A percentile compares a stretch with the other conserved stretches of the same genome.
Conservation (phyloP, 345 rosid genomes). For the Murraya koenigii region DNA sequence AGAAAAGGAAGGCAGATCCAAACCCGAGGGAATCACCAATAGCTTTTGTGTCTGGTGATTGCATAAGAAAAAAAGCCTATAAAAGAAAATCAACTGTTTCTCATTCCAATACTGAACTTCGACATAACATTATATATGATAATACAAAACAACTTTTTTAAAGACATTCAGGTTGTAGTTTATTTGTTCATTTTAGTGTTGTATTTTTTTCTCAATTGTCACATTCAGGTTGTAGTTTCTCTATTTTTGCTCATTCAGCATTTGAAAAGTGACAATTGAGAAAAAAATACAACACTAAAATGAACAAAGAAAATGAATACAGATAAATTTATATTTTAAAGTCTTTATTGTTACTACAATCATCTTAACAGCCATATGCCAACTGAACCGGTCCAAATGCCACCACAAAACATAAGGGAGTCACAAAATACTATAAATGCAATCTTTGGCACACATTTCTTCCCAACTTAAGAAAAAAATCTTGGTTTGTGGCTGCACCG, state of each 20-base stretch:
- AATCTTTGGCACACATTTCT: background rate
- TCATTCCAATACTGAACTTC: background rate
- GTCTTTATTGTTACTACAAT: background rate
- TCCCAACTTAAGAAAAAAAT: too few relatives aligned
- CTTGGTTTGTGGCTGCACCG: too few relatives aligned
- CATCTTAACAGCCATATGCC: background rate
- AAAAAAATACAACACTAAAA: too few relatives aligned
- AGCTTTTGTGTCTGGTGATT: constrained; percentile 63
- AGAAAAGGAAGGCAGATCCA: constrained; percentile 74
- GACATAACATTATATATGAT: background rate
- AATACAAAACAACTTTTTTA: background rate
- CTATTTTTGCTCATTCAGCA: background rate
- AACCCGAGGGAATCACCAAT: constrained; percentile 75
- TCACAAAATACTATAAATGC: background rate
- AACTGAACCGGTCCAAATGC: background rate
- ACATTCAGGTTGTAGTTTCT: background rate
- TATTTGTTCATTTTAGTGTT: too few relatives aligned
- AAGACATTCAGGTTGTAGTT: background rate
- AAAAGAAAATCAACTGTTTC: constrained; percentile 5
- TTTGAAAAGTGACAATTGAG: background rate
- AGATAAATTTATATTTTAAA: background rate
- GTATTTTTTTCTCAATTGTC: too few relatives aligned
- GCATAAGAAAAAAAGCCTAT: constrained; percentile 68
- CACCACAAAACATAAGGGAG: background rate
- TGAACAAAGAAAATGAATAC: background rate